Evolutionary conservation across 202 grass and related monocot species (phyloP).

Genomic region (Digitaria exilis): DNA sequence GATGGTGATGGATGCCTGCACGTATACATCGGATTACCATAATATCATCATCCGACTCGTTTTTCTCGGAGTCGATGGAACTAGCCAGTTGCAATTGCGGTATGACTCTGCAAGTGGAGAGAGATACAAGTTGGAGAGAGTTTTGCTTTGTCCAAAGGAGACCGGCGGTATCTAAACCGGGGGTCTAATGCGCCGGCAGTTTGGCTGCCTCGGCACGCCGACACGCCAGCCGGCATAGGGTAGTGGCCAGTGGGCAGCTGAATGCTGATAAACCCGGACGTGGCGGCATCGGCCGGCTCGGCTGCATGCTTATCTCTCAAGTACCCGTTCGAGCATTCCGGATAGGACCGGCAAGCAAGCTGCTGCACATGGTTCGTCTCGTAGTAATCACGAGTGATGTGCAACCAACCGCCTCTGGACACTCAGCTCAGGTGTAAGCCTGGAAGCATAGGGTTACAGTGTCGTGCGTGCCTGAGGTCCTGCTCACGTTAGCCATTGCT

Average conservation of each 20-base stretch:
- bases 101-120: constrained; percentile 3
- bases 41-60: background rate
- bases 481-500: background rate
- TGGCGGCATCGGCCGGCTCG: background rate
- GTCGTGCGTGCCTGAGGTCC: background rate
- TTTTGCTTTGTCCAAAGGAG: background rate
- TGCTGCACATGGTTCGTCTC: constrained; percentile 7
- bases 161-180: background rate
- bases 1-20: constrained; percentile 19
- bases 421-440: background rate
- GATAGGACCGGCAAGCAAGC: background rate
- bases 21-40: background rate
- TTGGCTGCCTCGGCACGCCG: constrained; percentile 9
- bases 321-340: background rate
- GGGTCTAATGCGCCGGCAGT: background rate
- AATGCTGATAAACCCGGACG: background rate
- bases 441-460: too few relatives aligned
- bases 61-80: background rate
- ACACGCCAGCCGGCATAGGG: constrained; percentile 16
- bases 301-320: background rate
- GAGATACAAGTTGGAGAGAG: background rate
- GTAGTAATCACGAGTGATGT: background rate
- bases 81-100: background rate
- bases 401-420: background rate
- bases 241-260: constrained; percentile 1